phyloP scores from a whole-genome alignment of 805 yeast species.

The Crinitomyces ghanaensis region DNA sequence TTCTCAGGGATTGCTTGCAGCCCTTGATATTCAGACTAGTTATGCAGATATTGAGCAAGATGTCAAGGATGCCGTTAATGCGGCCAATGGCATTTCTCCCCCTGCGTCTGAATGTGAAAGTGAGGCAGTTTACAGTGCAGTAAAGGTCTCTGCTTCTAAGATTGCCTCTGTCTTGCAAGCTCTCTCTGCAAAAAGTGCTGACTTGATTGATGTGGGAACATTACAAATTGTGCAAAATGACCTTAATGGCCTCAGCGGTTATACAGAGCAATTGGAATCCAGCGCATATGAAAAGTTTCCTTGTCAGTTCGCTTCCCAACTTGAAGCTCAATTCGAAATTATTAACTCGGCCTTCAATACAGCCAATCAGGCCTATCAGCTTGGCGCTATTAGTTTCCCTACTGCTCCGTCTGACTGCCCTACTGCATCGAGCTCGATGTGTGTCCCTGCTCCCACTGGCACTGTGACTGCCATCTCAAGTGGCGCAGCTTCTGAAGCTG shows the following conservation, averaged over 20 bases:
- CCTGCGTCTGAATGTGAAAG: slow-evolving; percentile 1
- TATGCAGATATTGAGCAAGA: slow-evolving; percentile 15
- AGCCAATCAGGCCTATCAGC: too few species aligned
- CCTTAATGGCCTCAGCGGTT: slow-evolving; percentile 13
- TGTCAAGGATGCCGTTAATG: slow-evolving; percentile 7
- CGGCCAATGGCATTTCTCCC: slow-evolving; percentile 7
- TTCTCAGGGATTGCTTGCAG: slow-evolving; percentile 19
- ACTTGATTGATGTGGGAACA: slow-evolving; percentile 16
- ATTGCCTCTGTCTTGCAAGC: slow-evolving; percentile 12
- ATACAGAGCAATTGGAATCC: slow-evolving; percentile 15
- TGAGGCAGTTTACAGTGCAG: slow-evolving; percentile 8
- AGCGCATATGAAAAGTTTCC: slow-evolving; percentile 11
- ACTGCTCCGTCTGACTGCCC: too few species aligned
- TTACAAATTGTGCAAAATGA: slow-evolving; percentile 16
- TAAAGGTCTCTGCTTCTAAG: slow-evolving; percentile 11
- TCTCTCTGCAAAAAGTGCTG: slow-evolving; percentile 17
- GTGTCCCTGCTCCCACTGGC: too few species aligned
- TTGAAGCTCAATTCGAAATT: slow-evolving; percentile 8
- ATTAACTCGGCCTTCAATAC: slow-evolving; percentile 6
- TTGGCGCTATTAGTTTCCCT: too few species aligned
- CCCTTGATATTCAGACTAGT: slow-evolving; percentile 20
- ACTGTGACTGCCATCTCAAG: too few species aligned
- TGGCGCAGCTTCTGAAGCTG: too few species aligned
- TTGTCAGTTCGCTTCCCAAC: slow-evolving; percentile 10
- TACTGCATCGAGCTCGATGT: too few species aligned